Percentiles rank a stretch among this genome's conserved stretches.
phyloP scores from a whole-genome alignment of 805 yeast species.

The Candida nitratophila region DNA sequence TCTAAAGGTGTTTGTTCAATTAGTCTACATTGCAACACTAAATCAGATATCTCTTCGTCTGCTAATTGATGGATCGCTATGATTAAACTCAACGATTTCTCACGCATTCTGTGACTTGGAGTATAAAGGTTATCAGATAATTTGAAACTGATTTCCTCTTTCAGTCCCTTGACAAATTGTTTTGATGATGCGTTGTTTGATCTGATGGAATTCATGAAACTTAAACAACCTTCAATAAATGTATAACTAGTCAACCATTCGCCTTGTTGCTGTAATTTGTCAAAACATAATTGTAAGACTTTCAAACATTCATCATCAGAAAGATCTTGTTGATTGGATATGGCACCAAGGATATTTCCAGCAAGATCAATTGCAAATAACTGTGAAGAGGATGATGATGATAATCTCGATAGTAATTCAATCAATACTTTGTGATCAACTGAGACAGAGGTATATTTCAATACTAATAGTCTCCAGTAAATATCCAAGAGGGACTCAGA shows the following conservation, averaged over 20 bases:
- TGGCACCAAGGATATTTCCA: constrained; percentile 32
- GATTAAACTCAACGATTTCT: constrained; percentile 33
- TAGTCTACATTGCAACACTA: constrained; percentile 35
- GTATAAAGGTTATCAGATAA: constrained; percentile 32
- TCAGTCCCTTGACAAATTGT: constrained; percentile 8
- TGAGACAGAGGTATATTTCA: constrained; percentile 29
- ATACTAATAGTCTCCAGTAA: constrained; percentile 45
- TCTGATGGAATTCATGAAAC: constrained; percentile 12
- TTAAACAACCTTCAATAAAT: constrained; percentile 30
- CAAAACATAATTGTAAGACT: constrained; percentile 7
- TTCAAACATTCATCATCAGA: constrained; percentile 7
- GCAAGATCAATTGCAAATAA: constrained; percentile 33
- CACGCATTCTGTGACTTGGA: constrained; percentile 46
- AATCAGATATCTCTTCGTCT: constrained; percentile 16
- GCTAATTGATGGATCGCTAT: constrained; percentile 32
- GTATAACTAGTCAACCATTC: constrained; percentile 25
- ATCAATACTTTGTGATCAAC: constrained; percentile 17
- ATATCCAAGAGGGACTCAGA: constrained; percentile 25
- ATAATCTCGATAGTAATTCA: constrained; percentile 9
- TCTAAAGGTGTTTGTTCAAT: constrained; percentile 71
- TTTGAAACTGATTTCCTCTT: constrained; percentile 12
- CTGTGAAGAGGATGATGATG: constrained; percentile 4
- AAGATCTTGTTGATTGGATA: constrained; percentile 19
- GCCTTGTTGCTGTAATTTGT: background rate
- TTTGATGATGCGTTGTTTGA: constrained; percentile 1